Evolutionary conservation across 2,329 filamentous ascomycete genomes (phyloP).

Genomic region (Cryphonectria naterciae): DNA sequence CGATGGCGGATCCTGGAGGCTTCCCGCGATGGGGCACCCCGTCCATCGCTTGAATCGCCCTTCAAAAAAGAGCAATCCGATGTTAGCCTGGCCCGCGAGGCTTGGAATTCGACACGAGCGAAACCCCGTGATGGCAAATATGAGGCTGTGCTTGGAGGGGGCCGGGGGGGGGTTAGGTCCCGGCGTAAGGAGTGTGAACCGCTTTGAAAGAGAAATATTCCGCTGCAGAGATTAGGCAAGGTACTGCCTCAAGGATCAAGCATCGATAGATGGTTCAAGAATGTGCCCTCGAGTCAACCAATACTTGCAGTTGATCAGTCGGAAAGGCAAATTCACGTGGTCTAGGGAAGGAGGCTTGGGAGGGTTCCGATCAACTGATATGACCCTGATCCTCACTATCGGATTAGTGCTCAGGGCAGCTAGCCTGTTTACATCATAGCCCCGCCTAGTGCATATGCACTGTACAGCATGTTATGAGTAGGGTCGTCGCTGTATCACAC

Average conservation of each 20-base stretch:
- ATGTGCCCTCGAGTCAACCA: background rate
- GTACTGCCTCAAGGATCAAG: background rate
- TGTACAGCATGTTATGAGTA: background rate
- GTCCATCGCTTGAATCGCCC: background rate
- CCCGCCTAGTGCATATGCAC: slow-evolving; percentile 3
- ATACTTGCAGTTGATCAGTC: background rate
- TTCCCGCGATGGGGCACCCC: background rate
- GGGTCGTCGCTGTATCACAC: background rate
- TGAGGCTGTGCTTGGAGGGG: background rate
- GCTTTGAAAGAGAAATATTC: background rate
- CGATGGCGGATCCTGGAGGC: slow-evolving; percentile 24
- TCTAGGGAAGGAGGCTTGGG: background rate
- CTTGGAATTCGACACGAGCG: background rate
- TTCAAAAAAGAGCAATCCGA: background rate
- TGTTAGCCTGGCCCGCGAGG: background rate
- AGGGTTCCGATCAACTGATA: background rate
- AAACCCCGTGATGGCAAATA: background rate
- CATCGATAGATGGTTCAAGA: background rate
- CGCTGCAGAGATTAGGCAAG: background rate
- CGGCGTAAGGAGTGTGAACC: background rate
- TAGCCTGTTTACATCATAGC: background rate
- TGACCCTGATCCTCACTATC: background rate
- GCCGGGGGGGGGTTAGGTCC: background rate
- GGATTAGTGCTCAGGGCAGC: background rate
- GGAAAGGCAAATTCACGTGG: background rate